Percentiles rank a stretch among this genome's conserved stretches.
These are phyloP conservation scores for Trichoderma orchidacearum DNA, from an alignment of 495 filamentous ascomycete genomes.

Conservation along the genomic window DNA sequence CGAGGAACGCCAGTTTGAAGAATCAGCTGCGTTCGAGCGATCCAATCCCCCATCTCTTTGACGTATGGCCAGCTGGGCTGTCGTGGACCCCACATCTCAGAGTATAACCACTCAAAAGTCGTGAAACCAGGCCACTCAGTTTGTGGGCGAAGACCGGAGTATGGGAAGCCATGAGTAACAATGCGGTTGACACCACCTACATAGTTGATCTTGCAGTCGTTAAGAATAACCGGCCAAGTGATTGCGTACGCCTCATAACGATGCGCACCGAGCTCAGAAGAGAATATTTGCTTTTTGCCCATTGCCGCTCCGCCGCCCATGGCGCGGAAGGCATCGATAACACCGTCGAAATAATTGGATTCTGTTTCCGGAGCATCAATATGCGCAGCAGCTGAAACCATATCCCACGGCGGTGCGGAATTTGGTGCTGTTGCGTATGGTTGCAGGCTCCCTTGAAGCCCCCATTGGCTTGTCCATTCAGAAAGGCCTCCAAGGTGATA, in stretches of 20 bases:
- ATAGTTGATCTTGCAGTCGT: conserved; percentile 3
- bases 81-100: conserved; percentile 2
- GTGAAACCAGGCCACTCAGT: not conserved
- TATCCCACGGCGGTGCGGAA: not conserved
- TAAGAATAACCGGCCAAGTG: conserved; percentile 3
- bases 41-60: conserved; percentile 3
- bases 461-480: not conserved
- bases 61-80: conserved; percentile 1
- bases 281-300: conserved; percentile 2
- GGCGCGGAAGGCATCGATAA: conserved; percentile 1
- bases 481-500: conserved; percentile 1
- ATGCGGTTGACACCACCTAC: conserved; percentile 1
- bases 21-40: conserved; percentile 1
- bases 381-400: conserved; percentile 1
- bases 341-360: conserved; percentile 2
- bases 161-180: not conserved
- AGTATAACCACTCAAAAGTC: conserved; percentile 2
- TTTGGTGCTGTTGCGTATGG: conserved; percentile 1
- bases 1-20: not conserved
- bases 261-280: not conserved
- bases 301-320: conserved; percentile 1
- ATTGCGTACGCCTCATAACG: conserved; percentile 1
- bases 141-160: not conserved
- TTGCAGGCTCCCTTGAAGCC: not conserved
- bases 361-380: conserved; percentile 2